Conservation (phyloP, 495 filamentous ascomycete genomes). For the Schizothecium vesticola region DNA sequence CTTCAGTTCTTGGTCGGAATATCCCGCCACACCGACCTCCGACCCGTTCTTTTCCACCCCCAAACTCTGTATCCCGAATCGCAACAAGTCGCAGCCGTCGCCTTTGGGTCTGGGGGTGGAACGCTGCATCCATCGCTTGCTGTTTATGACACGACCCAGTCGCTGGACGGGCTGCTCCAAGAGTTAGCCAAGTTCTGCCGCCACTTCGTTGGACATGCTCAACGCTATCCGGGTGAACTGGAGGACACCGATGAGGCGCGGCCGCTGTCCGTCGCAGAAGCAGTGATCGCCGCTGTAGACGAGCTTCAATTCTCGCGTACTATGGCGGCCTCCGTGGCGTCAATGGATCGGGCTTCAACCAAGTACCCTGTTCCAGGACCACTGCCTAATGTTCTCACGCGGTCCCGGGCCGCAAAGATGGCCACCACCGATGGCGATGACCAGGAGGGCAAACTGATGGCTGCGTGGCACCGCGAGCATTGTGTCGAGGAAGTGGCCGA, state of each 20-base stretch:
- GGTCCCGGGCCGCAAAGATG: background rate
- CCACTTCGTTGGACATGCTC: background rate
- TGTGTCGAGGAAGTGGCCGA: conserved; percentile 36
- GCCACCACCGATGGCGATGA: background rate
- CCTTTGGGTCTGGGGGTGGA: background rate
- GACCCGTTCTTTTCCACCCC: conserved; percentile 10
- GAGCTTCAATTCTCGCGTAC: background rate
- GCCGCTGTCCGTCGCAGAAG: background rate
- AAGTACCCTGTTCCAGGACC: background rate
- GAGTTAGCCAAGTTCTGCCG: background rate
- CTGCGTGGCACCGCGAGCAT: conserved; percentile 34
- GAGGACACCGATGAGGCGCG: background rate
- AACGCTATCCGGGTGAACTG: background rate
- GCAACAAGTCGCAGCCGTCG: conserved; percentile 14
- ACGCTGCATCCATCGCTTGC: no score
- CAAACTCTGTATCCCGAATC: conserved; percentile 18
- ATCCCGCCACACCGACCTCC: conserved; percentile 16
- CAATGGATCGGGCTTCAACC: background rate
- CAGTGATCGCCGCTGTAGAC: background rate
- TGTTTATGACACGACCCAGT: background rate
- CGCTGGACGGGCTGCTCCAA: background rate
- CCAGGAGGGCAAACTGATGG: background rate
- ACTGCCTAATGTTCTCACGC: background rate
- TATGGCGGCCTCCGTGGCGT: background rate
- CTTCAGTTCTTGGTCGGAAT: conserved; percentile 28